Conservation (phyloP, 352 stramenopile species). For the Poterioochromonas sp. region DNA sequence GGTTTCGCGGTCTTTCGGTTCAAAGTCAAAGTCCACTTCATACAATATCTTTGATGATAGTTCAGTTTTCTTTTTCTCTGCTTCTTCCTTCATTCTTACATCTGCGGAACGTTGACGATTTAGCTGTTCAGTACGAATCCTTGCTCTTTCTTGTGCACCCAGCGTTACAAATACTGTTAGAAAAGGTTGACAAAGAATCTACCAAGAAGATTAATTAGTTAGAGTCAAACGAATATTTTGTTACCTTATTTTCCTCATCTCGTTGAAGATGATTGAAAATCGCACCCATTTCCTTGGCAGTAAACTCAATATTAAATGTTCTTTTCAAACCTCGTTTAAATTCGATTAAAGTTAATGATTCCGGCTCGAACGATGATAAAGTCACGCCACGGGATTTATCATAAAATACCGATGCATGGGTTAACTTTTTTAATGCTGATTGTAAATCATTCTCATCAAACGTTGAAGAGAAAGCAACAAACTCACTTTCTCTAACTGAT, state of each 20-base stretch:
- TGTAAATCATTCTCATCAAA: constrained; percentile 10
- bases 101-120: constrained; percentile 8
- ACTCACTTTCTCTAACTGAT: constrained; percentile 1
- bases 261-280: constrained; percentile 15
- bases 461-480: not conserved
- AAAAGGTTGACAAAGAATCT: constrained; percentile 28
- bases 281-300: constrained; percentile 5
- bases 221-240: not conserved
- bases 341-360: not conserved
- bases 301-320: constrained; percentile 31
- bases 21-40: constrained; percentile 15
- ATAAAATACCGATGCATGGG: not conserved
- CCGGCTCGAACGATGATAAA: constrained; percentile 22
- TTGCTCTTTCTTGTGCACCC: not conserved
- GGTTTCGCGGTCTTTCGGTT: not conserved
- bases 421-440: constrained; percentile 18
- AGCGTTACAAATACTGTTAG: constrained; percentile 4
- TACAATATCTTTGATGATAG: not conserved
- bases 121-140: constrained; percentile 6
- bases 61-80: not conserved
- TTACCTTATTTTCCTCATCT: not conserved
- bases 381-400: not conserved
- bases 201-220: not conserved
- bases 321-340: constrained; percentile 26
- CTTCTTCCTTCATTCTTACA: not conserved